Percentiles rank a stretch among this genome's conserved stretches.
phyloP scores from a whole-genome alignment of 1,139 yeast species.

The Nakaseomyces bracarensis region DNA sequence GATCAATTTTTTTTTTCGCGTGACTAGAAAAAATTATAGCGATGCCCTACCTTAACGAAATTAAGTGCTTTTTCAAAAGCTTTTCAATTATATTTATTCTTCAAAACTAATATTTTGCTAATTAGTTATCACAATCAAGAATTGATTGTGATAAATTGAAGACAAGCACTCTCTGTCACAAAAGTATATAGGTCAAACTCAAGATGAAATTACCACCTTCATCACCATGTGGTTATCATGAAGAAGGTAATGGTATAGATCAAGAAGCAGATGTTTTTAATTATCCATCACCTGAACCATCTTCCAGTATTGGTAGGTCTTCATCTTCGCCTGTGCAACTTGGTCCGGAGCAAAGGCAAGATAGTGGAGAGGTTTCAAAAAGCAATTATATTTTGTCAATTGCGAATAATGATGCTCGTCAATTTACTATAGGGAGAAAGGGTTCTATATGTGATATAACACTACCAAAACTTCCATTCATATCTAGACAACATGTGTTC shows the following conservation, averaged over 20 bases:
- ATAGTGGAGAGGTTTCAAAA: conserved; percentile 6
- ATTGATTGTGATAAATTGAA: too few relatives aligned
- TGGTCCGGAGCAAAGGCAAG: not conserved
- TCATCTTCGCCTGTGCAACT: conserved; percentile 35
- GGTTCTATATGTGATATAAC: conserved; percentile 26
- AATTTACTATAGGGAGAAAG: conserved; percentile 28
- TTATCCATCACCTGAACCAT: conserved; percentile 48
- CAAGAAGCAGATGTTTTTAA: conserved; percentile 10
- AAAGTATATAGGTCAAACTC: too few relatives aligned
- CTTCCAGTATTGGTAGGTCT: conserved; percentile 43
- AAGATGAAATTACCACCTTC: conserved; percentile 11
- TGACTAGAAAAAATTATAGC: too few relatives aligned
- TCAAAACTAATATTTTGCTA: too few relatives aligned
- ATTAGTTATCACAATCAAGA: too few relatives aligned
- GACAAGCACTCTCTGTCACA: too few relatives aligned
- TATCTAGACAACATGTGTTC: conserved; percentile 31
- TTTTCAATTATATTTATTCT: too few relatives aligned
- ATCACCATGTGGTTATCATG: conserved; percentile 8
- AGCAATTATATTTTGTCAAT: conserved; percentile 18
- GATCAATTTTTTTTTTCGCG: not conserved
- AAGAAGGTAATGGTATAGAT: conserved; percentile 2
- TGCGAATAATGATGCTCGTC: conserved; percentile 10
- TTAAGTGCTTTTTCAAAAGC: too few relatives aligned
- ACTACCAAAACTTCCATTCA: conserved; percentile 26
- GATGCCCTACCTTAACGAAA: too few relatives aligned